Percentiles rank a stretch among this genome's conserved stretches.
Conservation (phyloP, 2,329 filamentous ascomycete genomes). For the Emergomyces orientalis region DNA sequence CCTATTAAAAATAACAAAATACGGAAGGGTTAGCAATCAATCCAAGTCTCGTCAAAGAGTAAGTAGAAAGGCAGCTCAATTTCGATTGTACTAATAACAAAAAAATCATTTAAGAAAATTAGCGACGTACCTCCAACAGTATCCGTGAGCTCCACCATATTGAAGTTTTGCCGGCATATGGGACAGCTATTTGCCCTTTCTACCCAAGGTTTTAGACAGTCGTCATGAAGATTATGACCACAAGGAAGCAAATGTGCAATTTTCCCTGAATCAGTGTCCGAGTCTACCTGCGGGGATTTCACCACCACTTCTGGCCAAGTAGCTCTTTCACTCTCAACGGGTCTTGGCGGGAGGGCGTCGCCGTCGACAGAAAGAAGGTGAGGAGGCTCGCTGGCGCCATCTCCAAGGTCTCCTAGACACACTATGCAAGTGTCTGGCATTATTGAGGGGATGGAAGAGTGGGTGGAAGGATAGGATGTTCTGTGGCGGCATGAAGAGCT, state of each 20-base stretch:
- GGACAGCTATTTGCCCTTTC: slow-evolving; percentile 96
- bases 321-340: slow-evolving; percentile 22
- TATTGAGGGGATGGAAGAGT: slow-evolving; percentile 25
- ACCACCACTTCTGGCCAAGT: slow-evolving; percentile 6
- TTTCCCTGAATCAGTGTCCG: slow-evolving; percentile 37
- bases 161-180: slow-evolving; percentile 87
- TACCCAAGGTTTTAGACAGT: slow-evolving; percentile 87
- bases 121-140: slow-evolving; percentile 62
- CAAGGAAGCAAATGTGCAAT: slow-evolving; percentile 63
- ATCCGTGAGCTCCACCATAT: slow-evolving; percentile 75
- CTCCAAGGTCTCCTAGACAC: slow-evolving; percentile 60
- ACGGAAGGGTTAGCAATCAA: background rate
- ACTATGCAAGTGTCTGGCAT: slow-evolving; percentile 64
- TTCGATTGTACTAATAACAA: slow-evolving; percentile 2
- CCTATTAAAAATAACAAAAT: slow-evolving; percentile 31
- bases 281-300: slow-evolving; percentile 12
- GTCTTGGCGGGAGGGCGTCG: slow-evolving; percentile 20
- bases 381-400: slow-evolving; percentile 44
- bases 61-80: background rate
- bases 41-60: background rate
- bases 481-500: slow-evolving; percentile 34
- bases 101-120: slow-evolving; percentile 4
- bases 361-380: slow-evolving; percentile 22
- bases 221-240: slow-evolving; percentile 85
- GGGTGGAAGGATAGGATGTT: slow-evolving; percentile 23